Evolutionary conservation across 73 alveolate genomes (phyloP), one percentile per base, ranked within the genome.

Genomic region (Diophrys sp.): DNA sequence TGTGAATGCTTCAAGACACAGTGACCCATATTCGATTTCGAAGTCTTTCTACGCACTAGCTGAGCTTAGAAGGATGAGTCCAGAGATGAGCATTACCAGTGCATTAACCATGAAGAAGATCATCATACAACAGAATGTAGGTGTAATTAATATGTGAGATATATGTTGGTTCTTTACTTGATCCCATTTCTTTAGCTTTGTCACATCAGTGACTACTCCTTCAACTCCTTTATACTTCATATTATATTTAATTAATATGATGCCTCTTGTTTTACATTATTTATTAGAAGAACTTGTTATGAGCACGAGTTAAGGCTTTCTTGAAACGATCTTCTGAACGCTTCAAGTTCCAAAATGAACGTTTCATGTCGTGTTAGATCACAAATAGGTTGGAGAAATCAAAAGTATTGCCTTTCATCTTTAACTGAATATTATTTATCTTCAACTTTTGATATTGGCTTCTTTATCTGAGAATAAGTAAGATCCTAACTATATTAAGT

Each of bases 121-220:
- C 83, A 81, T 81, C 2, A 81, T 81, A 56, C 89, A 81, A 23
- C 72, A 23, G 78, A 81, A 81, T 27, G 89, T 81, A 11, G 89
- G 89, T 8, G 89, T 81, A 29, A 81, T 81, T 18, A 81, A 34
- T 33, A 81, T 81, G 75, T 81, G 89, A 28, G 75, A 24, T 8
- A 81, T 72, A 29, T 73, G 44, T 44, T 81, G 69, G 70, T 81
- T 81, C 79, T 81, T 44, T 56, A 81, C 62, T 53, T 81, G 71
- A 23, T 69, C 83, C 89, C 89, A 81, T 54, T 81, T 29, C 33
- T 81, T 81, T 1, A 81, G 71, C 73, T 79, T 79, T 11, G n/a
- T 44, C n/a, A 44, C 18, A 11, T 62, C 72, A 11, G 72, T 14
- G 72, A 23, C 72, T 62, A 23, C 72, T 14, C 30, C 33, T 25